Conservation (phyloP, 768 basidiomycete species). For the Grammothele lineata region DNA sequence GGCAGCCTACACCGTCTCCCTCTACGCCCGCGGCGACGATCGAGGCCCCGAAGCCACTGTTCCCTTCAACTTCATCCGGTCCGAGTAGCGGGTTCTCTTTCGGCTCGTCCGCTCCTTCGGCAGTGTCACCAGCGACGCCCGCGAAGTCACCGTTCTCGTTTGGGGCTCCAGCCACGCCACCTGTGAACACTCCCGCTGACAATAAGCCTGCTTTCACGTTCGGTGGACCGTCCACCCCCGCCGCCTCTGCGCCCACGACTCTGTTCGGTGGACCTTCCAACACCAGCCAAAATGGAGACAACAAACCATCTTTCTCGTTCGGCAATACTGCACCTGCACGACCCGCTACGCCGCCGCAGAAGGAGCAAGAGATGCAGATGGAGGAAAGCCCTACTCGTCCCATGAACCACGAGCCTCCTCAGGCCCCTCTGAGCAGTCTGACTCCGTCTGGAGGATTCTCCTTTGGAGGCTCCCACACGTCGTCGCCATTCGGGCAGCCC, state of each 20-base stretch:
- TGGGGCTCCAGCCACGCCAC: slow-evolving; percentile 26
- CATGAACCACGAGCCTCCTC: slow-evolving; percentile 26
- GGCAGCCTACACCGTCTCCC: slow-evolving; percentile 23
- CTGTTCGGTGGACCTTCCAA: slow-evolving; percentile 42
- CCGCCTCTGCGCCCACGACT: slow-evolving; percentile 34
- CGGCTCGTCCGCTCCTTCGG: slow-evolving; percentile 26
- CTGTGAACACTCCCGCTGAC: slow-evolving; percentile 18
- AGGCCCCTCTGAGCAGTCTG: background rate
- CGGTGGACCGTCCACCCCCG: slow-evolving; percentile 28
- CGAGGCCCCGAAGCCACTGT: slow-evolving; percentile 40
- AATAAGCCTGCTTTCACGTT: slow-evolving; percentile 39
- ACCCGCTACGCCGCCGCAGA: slow-evolving; percentile 63
- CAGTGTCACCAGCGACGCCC: slow-evolving; percentile 24
- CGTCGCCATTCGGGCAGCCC: slow-evolving; percentile 36
- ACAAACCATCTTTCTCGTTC: slow-evolving; percentile 56
- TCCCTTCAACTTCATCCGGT: slow-evolving; percentile 26
- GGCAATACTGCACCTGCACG: slow-evolving; percentile 40
- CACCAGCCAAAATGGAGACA: slow-evolving; percentile 30
- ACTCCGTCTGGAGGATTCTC: slow-evolving; percentile 30
- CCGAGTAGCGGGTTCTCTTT: slow-evolving; percentile 41
- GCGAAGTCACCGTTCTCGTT: slow-evolving; percentile 37
- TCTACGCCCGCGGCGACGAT: slow-evolving; percentile 24
- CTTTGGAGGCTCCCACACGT: slow-evolving; percentile 34
- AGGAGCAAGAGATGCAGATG: slow-evolving; percentile 69
- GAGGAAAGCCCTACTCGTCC: slow-evolving; percentile 76